These are phyloP conservation scores for Metarhizium rileyi DNA, from an alignment of 2,329 filamentous ascomycete genomes.

Conservation along the genomic window DNA sequence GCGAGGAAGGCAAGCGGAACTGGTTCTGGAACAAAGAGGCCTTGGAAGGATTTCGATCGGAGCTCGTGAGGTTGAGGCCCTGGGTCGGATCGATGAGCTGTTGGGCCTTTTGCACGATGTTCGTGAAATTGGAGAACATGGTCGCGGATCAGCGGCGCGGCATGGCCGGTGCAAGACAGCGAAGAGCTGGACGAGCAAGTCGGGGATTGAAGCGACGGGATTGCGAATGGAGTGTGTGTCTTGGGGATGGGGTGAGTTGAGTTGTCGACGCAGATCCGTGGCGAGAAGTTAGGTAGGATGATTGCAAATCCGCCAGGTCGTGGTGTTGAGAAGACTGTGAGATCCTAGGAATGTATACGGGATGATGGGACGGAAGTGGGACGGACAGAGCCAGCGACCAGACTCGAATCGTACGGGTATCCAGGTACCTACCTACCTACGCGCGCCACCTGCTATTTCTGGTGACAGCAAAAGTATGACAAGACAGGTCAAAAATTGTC, in stretches of 20 bases:
- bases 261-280: not conserved
- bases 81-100: constrained; percentile 87
- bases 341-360: not conserved
- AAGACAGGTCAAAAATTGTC: too few relatives aligned
- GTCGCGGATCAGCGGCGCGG: constrained; percentile 29
- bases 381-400: not conserved
- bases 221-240: constrained; percentile 2
- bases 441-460: too few relatives aligned
- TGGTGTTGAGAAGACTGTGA: not conserved
- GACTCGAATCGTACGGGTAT: not conserved
- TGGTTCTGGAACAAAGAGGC: constrained; percentile 88
- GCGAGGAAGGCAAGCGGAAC: constrained; percentile 86
- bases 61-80: constrained; percentile 60
- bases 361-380: not conserved
- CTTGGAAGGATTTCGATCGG: constrained; percentile 80
- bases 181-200: not conserved
- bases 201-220: constrained; percentile 7
- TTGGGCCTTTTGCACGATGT: constrained; percentile 90
- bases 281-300: constrained; percentile 1
- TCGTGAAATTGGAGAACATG: constrained; percentile 57
- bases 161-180: constrained; percentile 22
- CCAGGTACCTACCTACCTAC: too few relatives aligned
- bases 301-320: not conserved
- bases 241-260: not conserved
- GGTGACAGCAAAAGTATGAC: too few relatives aligned